Percentiles rank a stretch among this genome's conserved stretches.
Evolutionary conservation across 805 yeast genomes (phyloP).

Genomic region (Babjeviella inositovora): DNA sequence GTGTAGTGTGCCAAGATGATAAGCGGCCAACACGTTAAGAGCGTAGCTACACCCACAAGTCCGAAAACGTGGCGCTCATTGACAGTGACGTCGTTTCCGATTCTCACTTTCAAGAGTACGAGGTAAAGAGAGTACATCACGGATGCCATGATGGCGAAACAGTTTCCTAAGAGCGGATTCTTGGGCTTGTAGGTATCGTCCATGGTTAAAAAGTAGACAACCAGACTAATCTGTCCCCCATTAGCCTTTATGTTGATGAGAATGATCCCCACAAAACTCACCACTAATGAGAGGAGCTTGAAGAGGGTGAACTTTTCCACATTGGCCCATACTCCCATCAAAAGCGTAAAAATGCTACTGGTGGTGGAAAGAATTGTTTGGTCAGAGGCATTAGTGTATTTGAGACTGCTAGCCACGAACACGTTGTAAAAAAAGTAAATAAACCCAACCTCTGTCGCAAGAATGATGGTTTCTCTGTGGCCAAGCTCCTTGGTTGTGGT

Average conservation of each 20-base stretch:
- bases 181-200: too few species aligned
- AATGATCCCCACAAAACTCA: constrained; percentile 18
- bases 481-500: too few species aligned
- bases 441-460: constrained; percentile 14
- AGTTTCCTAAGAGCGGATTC: constrained; percentile 21
- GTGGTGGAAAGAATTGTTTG: constrained; percentile 22
- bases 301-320: constrained; percentile 15
- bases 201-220: too few species aligned
- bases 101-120: constrained; percentile 16
- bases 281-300: constrained; percentile 14
- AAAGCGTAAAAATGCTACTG: constrained; percentile 20
- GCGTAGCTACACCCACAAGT: constrained; percentile 16
- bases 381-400: constrained; percentile 23
- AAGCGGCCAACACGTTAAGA: constrained; percentile 14
- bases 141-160: constrained; percentile 17
- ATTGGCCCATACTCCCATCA: constrained; percentile 14
- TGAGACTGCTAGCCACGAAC: constrained; percentile 13
- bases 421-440: constrained; percentile 17
- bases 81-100: constrained; percentile 17
- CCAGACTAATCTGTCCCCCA: too few species aligned
- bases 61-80: constrained; percentile 23
- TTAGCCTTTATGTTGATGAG: constrained; percentile 13
- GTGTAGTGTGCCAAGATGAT: constrained; percentile 9
- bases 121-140: constrained; percentile 19
- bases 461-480: constrained; percentile 9